Evolutionary conservation across 257 asterid species (phyloP).

Genomic region (Solanum pimpinellifolium): DNA sequence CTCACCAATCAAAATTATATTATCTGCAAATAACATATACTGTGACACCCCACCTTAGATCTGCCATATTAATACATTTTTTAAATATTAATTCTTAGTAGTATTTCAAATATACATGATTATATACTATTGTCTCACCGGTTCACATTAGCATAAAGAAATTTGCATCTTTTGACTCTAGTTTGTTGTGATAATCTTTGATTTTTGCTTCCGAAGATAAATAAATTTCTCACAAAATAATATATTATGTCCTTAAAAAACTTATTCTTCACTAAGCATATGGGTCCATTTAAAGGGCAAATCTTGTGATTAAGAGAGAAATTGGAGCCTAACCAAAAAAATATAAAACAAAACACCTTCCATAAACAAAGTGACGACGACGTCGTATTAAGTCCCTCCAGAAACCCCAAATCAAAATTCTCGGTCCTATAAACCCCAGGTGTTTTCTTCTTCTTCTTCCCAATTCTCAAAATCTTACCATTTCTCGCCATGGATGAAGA

Average conservation of each 20-base stretch:
- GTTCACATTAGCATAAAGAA: background rate
- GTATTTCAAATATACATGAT: background rate
- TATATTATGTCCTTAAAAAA: background rate
- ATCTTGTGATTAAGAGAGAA: background rate
- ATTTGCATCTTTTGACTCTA: background rate
- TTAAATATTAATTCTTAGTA: background rate
- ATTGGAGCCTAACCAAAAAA: background rate
- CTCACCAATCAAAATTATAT: background rate
- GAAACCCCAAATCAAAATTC: background rate
- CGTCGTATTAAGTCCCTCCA: background rate
- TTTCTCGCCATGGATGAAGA: constrained; percentile 53
- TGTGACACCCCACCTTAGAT: background rate
- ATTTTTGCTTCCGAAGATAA: background rate
- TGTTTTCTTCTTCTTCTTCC: background rate
- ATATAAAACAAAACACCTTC: background rate
- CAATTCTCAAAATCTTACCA: background rate
- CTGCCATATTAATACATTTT: background rate
- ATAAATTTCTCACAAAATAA: background rate
- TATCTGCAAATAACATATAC: background rate
- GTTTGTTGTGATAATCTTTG: background rate
- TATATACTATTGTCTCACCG: background rate
- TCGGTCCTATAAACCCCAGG: background rate
- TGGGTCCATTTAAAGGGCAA: background rate
- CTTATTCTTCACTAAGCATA: background rate
- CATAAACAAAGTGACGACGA: background rate